Evolutionary conservation across 1,139 yeast genomes (phyloP).

Genomic region (Suhomyces kunorum): DNA sequence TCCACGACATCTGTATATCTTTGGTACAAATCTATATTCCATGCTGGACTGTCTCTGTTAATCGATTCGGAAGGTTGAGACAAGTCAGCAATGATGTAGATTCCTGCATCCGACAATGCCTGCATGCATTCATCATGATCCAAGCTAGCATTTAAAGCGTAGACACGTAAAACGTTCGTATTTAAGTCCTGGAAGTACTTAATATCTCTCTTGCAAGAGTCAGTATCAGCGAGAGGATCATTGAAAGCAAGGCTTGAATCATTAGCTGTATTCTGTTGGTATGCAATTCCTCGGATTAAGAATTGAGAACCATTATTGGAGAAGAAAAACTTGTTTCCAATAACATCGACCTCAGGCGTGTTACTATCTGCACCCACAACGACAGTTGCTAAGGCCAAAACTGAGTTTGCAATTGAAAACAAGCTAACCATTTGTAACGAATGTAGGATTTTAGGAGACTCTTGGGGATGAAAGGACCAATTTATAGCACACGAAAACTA

Average conservation of each 20-base stretch:
- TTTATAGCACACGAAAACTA: slow-evolving; percentile 7
- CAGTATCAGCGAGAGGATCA: slow-evolving; percentile 77
- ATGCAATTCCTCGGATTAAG: slow-evolving; percentile 48
- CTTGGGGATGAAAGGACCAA: neutral
- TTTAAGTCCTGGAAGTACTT: slow-evolving; percentile 74
- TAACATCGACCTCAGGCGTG: slow-evolving; percentile 41
- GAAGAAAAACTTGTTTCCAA: slow-evolving; percentile 49
- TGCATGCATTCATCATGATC: slow-evolving; percentile 91
- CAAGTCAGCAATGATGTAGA: slow-evolving; percentile 83
- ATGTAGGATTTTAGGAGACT: neutral
- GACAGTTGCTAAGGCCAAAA: slow-evolving; percentile 6
- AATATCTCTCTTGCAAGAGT: slow-evolving; percentile 77
- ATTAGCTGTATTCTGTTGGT: slow-evolving; percentile 44
- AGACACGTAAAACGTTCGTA: slow-evolving; percentile 71
- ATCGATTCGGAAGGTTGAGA: slow-evolving; percentile 78
- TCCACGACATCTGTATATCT: slow-evolving; percentile 84
- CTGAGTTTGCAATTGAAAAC: slow-evolving; percentile 4
- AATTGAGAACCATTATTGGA: slow-evolving; percentile 49
- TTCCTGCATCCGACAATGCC: slow-evolving; percentile 82
- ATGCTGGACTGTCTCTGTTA: slow-evolving; percentile 74
- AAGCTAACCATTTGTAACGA: slow-evolving; percentile 9
- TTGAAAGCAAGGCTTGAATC: slow-evolving; percentile 48
- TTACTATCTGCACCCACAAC: slow-evolving; percentile 12
- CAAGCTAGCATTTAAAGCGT: slow-evolving; percentile 73
- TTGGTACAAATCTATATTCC: slow-evolving; percentile 64